phyloP scores from a whole-genome alignment of 805 yeast genomes.

The Brettanomyces naardenensis region DNA sequence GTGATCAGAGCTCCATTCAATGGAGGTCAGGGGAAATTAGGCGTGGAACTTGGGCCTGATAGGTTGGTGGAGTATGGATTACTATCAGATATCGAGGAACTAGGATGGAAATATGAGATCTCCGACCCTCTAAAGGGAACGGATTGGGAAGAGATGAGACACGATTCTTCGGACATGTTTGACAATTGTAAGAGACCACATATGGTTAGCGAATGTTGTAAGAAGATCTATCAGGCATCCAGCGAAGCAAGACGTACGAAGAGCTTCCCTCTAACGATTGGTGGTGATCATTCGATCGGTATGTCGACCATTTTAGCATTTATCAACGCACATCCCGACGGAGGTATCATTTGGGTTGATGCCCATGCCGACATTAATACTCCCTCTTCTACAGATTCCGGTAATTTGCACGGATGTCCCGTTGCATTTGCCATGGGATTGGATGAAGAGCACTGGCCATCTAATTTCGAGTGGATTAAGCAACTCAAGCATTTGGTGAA shows the following conservation, averaged over 20 bases:
- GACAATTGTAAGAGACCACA: conserved; percentile 62
- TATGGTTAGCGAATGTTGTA: conserved; percentile 68
- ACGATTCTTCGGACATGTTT: conserved; percentile 40
- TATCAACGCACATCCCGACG: conserved; percentile 70
- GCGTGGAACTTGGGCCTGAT: conserved; percentile 93
- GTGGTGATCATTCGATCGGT: conserved; percentile 97
- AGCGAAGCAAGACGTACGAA: conserved; percentile 37
- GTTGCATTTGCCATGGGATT: conserved; percentile 85
- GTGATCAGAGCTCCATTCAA: conserved; percentile 86
- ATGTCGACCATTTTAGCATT: conserved; percentile 89
- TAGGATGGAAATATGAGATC: conserved; percentile 65
- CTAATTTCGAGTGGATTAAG: conserved; percentile 62
- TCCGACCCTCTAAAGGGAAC: conserved; percentile 46
- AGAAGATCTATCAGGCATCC: conserved; percentile 56
- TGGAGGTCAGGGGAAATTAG: conserved; percentile 92
- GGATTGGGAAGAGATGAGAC: conserved; percentile 35
- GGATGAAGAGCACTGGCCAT: conserved; percentile 58
- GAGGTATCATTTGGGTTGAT: conserved; percentile 91
- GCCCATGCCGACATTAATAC: conserved; percentile 98
- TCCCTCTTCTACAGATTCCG: conserved; percentile 72
- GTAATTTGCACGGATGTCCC: conserved; percentile 96
- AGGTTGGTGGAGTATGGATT: conserved; percentile 70
- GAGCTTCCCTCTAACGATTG: conserved; percentile 73
- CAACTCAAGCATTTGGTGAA: conserved; percentile 51
- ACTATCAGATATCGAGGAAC: conserved; percentile 45